A percentile compares a stretch with the other conserved stretches of the same genome.
phyloP scores from a whole-genome alignment of 306 rosid species.

The Cucumis cinereus region DNA sequence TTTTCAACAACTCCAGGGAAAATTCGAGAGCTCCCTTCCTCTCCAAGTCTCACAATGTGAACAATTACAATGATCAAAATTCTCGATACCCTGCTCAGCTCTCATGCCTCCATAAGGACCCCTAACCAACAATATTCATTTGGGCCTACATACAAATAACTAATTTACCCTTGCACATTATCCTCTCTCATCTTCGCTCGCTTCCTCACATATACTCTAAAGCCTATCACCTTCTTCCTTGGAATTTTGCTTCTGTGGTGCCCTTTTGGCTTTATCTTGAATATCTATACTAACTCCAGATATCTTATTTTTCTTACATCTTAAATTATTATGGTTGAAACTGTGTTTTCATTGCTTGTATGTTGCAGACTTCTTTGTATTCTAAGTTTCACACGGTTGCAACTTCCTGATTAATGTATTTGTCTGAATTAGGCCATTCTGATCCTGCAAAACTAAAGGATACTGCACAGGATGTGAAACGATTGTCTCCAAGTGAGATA shows the following conservation, averaged over 20 bases:
- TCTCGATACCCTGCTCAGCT: too few species aligned
- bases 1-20: too few species aligned
- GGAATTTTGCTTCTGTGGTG: not conserved
- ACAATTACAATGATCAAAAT: too few species aligned
- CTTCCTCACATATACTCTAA: too few species aligned
- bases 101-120: too few species aligned
- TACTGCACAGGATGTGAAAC: slow-evolving; percentile 36
- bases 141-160: too few species aligned
- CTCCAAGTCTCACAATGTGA: too few species aligned
- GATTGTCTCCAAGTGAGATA: slow-evolving; percentile 34
- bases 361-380: not conserved
- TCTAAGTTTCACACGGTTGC: not conserved
- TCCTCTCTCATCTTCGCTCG: too few species aligned
- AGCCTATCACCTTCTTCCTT: too few species aligned
- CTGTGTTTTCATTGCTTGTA: not conserved
- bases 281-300: not conserved
- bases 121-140: too few species aligned
- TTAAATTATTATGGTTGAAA: not conserved
- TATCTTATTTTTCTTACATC: not conserved
- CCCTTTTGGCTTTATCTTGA: not conserved
- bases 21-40: too few species aligned
- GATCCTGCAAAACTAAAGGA: slow-evolving; percentile 65
- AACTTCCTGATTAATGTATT: not conserved
- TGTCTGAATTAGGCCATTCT: slow-evolving; percentile 48
- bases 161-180: too few species aligned